Percentiles rank a stretch among this genome's conserved stretches.
Evolutionary conservation across 768 basidiomycete genomes (phyloP).

Genomic region (Serendipita sp.): DNA sequence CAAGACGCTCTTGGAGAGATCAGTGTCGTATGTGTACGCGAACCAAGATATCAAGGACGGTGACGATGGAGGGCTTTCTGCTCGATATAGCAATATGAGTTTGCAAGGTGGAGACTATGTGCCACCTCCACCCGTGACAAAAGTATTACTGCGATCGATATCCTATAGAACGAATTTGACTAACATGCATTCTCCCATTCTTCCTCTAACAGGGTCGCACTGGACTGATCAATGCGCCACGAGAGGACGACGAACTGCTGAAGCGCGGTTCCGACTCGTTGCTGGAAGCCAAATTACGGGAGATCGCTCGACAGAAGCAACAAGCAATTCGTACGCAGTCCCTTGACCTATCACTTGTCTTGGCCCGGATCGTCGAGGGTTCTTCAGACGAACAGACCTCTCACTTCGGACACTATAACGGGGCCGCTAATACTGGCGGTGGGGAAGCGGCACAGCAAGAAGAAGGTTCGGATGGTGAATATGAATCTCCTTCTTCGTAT

Average conservation of each 20-base stretch:
- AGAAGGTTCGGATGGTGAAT: neutral
- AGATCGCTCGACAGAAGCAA: constrained; percentile 58
- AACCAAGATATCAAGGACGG: constrained; percentile 51
- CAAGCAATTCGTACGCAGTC: constrained; percentile 78
- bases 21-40: constrained; percentile 68
- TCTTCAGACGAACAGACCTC: neutral
- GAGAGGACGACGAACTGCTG: constrained; percentile 56
- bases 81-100: constrained; percentile 17
- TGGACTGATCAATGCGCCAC: constrained; percentile 20
- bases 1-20: constrained; percentile 79
- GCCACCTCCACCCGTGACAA: constrained; percentile 21
- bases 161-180: constrained; percentile 35
- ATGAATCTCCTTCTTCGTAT: neutral
- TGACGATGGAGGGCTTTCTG: neutral
- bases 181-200: constrained; percentile 42
- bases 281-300: constrained; percentile 69
- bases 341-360: constrained; percentile 70
- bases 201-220: constrained; percentile 6
- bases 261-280: constrained; percentile 76
- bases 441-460: neutral
- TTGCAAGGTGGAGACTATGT: constrained; percentile 32
- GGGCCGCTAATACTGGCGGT: too few species aligned
- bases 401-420: too few species aligned
- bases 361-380: constrained; percentile 59
- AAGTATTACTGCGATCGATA: neutral